These are phyloP conservation scores for Ogataea allantospora DNA, from an alignment of 805 yeast species.

Conservation along the genomic window DNA sequence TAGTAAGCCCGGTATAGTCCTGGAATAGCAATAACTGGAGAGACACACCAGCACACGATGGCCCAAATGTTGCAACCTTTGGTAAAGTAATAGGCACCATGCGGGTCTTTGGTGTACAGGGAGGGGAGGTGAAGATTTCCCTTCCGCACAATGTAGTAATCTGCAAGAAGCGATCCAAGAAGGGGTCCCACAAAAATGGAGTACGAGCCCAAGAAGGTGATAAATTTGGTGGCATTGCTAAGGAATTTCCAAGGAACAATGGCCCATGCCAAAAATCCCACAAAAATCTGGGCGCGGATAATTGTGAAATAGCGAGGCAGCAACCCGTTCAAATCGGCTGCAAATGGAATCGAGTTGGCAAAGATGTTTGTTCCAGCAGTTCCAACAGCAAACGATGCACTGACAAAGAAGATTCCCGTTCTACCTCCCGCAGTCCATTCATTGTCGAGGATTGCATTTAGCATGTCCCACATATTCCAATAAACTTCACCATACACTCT, in stretches of 20 bases:
- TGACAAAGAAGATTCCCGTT: conserved; percentile 25
- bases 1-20: conserved; percentile 30
- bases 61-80: conserved; percentile 22
- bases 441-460: conserved; percentile 28
- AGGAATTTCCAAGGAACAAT: conserved; percentile 26
- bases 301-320: conserved; percentile 31
- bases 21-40: conserved; percentile 28
- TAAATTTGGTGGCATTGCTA: conserved; percentile 18
- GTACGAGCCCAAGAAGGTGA: conserved; percentile 23
- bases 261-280: conserved; percentile 24
- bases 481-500: conserved; percentile 25
- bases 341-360: conserved; percentile 29
- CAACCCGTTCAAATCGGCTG: conserved; percentile 29
- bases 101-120: conserved; percentile 17
- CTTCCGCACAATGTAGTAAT: conserved; percentile 19
- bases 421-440: conserved; percentile 31
- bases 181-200: conserved; percentile 27
- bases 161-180: conserved; percentile 21
- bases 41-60: conserved; percentile 18
- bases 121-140: conserved; percentile 25
- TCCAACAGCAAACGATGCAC: conserved; percentile 21
- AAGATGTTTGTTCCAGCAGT: conserved; percentile 33
- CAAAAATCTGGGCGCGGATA: conserved; percentile 23
- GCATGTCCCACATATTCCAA: conserved; percentile 32
- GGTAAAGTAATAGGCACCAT: conserved; percentile 19